Percentiles rank a stretch among this genome's conserved stretches.
phyloP scores from a whole-genome alignment of 768 basidiomycete genomes.

The Butyriboletus loyo region DNA sequence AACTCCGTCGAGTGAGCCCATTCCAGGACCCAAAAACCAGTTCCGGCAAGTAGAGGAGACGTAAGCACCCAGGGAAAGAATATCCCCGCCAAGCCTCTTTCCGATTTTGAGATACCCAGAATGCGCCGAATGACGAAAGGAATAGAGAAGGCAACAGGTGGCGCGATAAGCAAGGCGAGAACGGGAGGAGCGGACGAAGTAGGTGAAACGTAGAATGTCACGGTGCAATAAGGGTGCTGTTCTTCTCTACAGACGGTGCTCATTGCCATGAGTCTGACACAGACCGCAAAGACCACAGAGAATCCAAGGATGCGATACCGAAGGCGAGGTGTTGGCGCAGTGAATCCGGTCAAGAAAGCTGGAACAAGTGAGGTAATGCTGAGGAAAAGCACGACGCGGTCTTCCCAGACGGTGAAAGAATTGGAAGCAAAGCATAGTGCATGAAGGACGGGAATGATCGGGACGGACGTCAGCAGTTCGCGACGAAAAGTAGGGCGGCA shows the following conservation, averaged over 20 bases:
- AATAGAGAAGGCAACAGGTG: constrained; percentile 52
- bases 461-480: constrained; percentile 29
- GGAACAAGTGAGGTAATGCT: constrained; percentile 62
- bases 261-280: constrained; percentile 70
- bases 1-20: constrained; percentile 61
- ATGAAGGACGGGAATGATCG: constrained; percentile 64
- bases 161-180: constrained; percentile 53
- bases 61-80: constrained; percentile 60
- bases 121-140: constrained; percentile 57
- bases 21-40: constrained; percentile 78
- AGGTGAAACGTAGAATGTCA: constrained; percentile 84
- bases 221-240: constrained; percentile 83
- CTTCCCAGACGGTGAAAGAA: constrained; percentile 98
- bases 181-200: constrained; percentile 63
- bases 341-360: constrained; percentile 55
- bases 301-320: constrained; percentile 76
- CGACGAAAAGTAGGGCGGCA: constrained; percentile 36
- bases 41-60: constrained; percentile 56
- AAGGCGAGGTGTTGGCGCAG: constrained; percentile 66
- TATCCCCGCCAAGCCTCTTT: constrained; percentile 65
- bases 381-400: constrained; percentile 75
- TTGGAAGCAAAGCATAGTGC: constrained; percentile 82
- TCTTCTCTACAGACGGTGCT: constrained; percentile 95
- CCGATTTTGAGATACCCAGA: constrained; percentile 66
- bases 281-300: constrained; percentile 58